Percentiles rank a stretch among this genome's conserved stretches.
Evolutionary conservation across 345 rosid species (phyloP).

Genomic region (Hibiscus tridactylites): DNA sequence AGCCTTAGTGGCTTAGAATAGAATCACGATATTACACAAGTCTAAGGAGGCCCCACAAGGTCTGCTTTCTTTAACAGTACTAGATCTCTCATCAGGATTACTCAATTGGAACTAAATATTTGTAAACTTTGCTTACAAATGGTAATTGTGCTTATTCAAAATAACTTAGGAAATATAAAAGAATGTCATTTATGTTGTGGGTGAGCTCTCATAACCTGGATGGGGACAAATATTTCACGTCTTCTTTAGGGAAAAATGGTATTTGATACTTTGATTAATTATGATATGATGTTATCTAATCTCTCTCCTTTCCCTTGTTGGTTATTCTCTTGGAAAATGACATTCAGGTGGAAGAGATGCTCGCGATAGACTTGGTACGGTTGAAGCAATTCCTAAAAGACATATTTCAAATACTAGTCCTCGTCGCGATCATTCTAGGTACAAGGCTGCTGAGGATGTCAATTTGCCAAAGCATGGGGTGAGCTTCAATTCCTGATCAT

Average conservation of each 20-base stretch:
- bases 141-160: not conserved
- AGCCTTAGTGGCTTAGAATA: too few relatives aligned
- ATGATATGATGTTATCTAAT: not conserved
- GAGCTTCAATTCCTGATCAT: slow-evolving; percentile 15
- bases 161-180: not conserved
- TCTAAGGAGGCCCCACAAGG: too few relatives aligned
- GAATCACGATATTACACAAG: too few relatives aligned
- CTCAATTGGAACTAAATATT: not conserved
- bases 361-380: slow-evolving; percentile 56
- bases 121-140: not conserved
- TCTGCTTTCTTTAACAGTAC: not conserved
- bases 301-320: not conserved
- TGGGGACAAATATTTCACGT: not conserved
- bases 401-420: slow-evolving; percentile 34
- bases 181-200: not conserved
- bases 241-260: not conserved
- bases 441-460: slow-evolving; percentile 48
- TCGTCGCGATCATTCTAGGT: slow-evolving; percentile 36
- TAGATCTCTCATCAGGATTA: not conserved
- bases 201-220: not conserved
- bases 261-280: too few relatives aligned
- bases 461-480: slow-evolving; percentile 53
- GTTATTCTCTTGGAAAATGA: slow-evolving; percentile 3
- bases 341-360: slow-evolving; percentile 45
- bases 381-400: slow-evolving; percentile 60